These are phyloP conservation scores for Ambrosiella beaveri DNA, from an alignment of 2,329 filamentous ascomycete species.

Conservation along the genomic window DNA sequence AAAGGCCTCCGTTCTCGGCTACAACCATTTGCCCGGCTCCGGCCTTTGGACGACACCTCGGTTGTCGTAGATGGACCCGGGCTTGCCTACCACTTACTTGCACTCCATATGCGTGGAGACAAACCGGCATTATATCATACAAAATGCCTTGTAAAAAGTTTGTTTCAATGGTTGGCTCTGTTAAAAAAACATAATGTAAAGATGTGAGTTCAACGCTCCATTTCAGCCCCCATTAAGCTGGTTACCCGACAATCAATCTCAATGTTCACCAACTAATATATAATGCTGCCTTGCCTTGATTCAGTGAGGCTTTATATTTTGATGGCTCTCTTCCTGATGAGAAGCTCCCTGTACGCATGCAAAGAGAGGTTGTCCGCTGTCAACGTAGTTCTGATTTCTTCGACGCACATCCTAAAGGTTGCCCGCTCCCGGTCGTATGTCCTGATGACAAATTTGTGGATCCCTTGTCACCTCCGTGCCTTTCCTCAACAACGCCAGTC, in stretches of 20 bases:
- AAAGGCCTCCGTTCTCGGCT: conserved; percentile 36
- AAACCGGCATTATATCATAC: conserved; percentile 28
- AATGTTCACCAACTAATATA: neutral
- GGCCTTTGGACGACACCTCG: conserved; percentile 24
- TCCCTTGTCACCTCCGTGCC: conserved; percentile 19
- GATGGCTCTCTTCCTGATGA: conserved; percentile 59
- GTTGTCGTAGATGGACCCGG: conserved; percentile 61
- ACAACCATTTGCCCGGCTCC: conserved; percentile 31
- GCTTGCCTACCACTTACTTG: conserved; percentile 42
- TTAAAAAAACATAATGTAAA: conserved; percentile 36
- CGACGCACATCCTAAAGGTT: conserved; percentile 16
- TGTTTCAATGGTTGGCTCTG: conserved; percentile 44
- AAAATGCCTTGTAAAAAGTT: conserved; percentile 36
- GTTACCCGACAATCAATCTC: neutral
- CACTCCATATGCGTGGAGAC: neutral
- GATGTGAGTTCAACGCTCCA: conserved; percentile 34
- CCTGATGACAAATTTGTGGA: conserved; percentile 9
- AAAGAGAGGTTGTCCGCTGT: conserved; percentile 24
- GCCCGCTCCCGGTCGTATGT: neutral
- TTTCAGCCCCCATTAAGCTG: neutral
- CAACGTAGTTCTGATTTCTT: conserved; percentile 11
- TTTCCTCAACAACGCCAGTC: conserved; percentile 17
- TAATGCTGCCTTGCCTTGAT: conserved; percentile 6
- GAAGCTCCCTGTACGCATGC: conserved; percentile 46
- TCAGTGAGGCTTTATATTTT: conserved; percentile 58